phyloP scores from a whole-genome alignment of 352 stramenopile genomes.

The Blastocystis sp. region DNA sequence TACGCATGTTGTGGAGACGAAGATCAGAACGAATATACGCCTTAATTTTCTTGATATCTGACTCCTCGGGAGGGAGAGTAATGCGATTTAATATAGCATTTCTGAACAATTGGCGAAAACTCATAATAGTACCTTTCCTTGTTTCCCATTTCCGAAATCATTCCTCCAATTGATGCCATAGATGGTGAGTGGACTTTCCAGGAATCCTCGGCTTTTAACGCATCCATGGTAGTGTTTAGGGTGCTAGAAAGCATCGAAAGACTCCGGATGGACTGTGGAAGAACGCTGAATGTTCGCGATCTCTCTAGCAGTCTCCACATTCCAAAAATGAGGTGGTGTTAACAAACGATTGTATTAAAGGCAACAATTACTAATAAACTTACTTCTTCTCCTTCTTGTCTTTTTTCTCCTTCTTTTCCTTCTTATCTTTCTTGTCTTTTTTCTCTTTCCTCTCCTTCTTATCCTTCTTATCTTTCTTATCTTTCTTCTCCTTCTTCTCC shows the following conservation, averaged over 20 bases:
- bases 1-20: conserved; percentile 21
- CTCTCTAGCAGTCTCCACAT: background rate
- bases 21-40: conserved; percentile 4
- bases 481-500: conserved; percentile 17
- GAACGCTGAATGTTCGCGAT: background rate
- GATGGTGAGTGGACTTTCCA: background rate
- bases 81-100: conserved; percentile 39
- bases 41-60: conserved; percentile 23
- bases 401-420: background rate
- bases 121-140: background rate
- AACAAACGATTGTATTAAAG: background rate
- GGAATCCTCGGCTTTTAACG: background rate
- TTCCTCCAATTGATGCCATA: background rate
- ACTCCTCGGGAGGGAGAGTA: background rate
- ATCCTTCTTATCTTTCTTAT: conserved; percentile 23
- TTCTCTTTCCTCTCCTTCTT: conserved; percentile 69
- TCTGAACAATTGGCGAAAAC: background rate
- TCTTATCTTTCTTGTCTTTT: conserved; percentile 65
- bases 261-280: background rate
- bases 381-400: background rate
- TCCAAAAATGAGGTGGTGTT: background rate
- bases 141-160: conserved; percentile 41
- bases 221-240: background rate
- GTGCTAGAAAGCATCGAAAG: background rate
- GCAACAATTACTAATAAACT: background rate